A percentile compares a stretch with the other conserved stretches of the same genome.
Evolutionary conservation across 306 rosid genomes (phyloP).

Genomic region (Oemleria cerasiformis): DNA sequence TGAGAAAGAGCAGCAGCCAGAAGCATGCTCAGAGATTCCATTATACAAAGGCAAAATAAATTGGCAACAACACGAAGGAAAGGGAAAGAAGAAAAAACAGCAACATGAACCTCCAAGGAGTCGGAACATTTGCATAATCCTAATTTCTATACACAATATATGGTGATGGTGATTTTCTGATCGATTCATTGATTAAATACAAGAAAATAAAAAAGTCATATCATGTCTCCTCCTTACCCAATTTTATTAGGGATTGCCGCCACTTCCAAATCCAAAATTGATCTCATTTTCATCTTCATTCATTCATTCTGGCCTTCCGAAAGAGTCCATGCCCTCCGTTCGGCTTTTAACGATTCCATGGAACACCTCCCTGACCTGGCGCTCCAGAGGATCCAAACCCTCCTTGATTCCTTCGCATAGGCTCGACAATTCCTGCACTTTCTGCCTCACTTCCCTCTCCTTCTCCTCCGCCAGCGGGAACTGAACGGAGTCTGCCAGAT

Average conservation of each 20-base stretch:
- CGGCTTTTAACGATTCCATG: slow-evolving; percentile 71
- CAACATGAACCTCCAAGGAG: slow-evolving; percentile 23
- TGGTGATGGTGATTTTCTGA: slow-evolving; percentile 12
- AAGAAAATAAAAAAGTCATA: neutral
- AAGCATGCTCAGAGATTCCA: slow-evolving; percentile 30
- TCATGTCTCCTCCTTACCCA: slow-evolving; percentile 22
- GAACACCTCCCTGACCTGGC: slow-evolving; percentile 83
- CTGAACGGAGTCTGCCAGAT: slow-evolving; percentile 58
- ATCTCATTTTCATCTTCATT: neutral
- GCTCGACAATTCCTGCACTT: slow-evolving; percentile 56
- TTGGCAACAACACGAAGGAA: slow-evolving; percentile 20
- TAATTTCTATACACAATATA: slow-evolving; percentile 43
- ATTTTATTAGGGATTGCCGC: slow-evolving; percentile 8
- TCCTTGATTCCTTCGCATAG: slow-evolving; percentile 51
- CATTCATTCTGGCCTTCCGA: slow-evolving; percentile 33
- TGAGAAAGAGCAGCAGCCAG: slow-evolving; percentile 32
- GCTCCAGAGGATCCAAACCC: slow-evolving; percentile 76
- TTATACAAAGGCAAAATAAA: slow-evolving; percentile 35
- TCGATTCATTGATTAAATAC: slow-evolving; percentile 17
- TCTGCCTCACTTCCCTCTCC: slow-evolving; percentile 57
- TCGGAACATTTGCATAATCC: slow-evolving; percentile 32
- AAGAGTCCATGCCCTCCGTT: slow-evolving; percentile 69
- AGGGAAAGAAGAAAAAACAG: slow-evolving; percentile 19
- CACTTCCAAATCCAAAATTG: slow-evolving; percentile 14
- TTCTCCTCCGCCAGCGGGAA: slow-evolving; percentile 73